Conservation (phyloP, 2,329 filamentous ascomycete species). For the Pleomassaria siparia region DNA sequence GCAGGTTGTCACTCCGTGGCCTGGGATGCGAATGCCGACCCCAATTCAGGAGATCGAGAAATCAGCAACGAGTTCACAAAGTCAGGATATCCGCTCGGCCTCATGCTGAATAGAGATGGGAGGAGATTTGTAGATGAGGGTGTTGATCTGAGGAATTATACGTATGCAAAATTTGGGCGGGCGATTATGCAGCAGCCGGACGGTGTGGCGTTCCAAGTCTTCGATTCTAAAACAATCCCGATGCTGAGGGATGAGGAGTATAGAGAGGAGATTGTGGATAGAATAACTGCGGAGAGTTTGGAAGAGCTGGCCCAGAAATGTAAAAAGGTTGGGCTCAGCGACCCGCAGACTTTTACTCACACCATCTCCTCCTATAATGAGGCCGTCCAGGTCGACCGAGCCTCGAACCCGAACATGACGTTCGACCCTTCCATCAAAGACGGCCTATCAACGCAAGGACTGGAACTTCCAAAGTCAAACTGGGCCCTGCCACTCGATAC, state of each 20-base stretch:
- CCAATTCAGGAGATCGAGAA: constrained; percentile 57
- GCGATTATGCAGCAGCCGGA: constrained; percentile 63
- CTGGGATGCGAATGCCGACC: constrained; percentile 65
- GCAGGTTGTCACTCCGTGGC: constrained; percentile 65
- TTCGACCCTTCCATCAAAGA: constrained; percentile 66
- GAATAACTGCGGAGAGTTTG: constrained; percentile 54
- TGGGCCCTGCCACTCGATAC: constrained; percentile 63
- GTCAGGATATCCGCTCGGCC: constrained; percentile 66
- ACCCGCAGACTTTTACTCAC: constrained; percentile 51
- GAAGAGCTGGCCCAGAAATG: constrained; percentile 59
- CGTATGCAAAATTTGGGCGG: constrained; percentile 66
- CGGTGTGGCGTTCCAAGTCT: constrained; percentile 64
- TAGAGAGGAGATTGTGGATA: constrained; percentile 57
- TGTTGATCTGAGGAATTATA: constrained; percentile 65
- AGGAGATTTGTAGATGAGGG: constrained; percentile 68
- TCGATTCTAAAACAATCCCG: constrained; percentile 55
- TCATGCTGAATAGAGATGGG: constrained; percentile 64
- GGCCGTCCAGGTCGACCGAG: constrained; percentile 53
- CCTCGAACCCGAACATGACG: constrained; percentile 48
- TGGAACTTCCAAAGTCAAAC: constrained; percentile 63
- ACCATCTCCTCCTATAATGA: constrained; percentile 60
- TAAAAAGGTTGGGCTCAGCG: constrained; percentile 49
- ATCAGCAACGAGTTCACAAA: constrained; percentile 69
- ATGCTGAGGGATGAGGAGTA: constrained; percentile 66
- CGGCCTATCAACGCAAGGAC: constrained; percentile 57